Evolutionary conservation across 306 rosid species (phyloP), one percentile per base, ranked within the genome.

Genomic region (Sechiopsis laciniata): DNA sequence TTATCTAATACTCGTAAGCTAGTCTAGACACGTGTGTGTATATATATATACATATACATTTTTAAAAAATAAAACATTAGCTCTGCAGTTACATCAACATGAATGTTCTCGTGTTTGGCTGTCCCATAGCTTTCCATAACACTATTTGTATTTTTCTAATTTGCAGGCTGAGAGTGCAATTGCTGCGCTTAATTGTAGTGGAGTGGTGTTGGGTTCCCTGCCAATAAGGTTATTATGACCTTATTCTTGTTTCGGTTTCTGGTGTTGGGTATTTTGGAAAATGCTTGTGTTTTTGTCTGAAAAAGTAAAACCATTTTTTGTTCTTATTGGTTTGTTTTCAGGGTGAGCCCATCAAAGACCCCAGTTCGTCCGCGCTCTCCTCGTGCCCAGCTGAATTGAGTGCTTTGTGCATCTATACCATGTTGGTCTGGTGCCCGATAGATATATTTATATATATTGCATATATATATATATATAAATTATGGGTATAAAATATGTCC

Each of bases 151-250:
- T 21, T 68, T 3, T 15, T 29, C 3, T 62, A 7, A 58, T 40
- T 74, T 75, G 78, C 91, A 93, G 98, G 98, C 98, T 76, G 96
- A 95, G 78, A 89, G 97, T 81, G 99, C 99, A 76, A 95, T 95
- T 85, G 91, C 91, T 6, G 97, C 99, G 74, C 92, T 95, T 61
- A 95, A 91, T 87, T 95, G 99, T 57, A 91, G 99, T 75, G 99
- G 99, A 55, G 95, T 89, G 83, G 87, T 95, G 79, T 77, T 95
- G 92, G 97, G 99, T 53, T 67, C 96, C 48, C 85, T 91, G 80
- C 99, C 99, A 29, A 95, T 95, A 87, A 95, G 99, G 99, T 94
- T 66, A 35, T 76, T 13, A 22, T 19, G 2, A 22, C 51, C 29
- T 13, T 15, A 29, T 56, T 37, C 26, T 57, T 40, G 42, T 32